Conservation (phyloP, 2,329 filamentous ascomycete genomes). For the Daldinia eschscholtzii region DNA sequence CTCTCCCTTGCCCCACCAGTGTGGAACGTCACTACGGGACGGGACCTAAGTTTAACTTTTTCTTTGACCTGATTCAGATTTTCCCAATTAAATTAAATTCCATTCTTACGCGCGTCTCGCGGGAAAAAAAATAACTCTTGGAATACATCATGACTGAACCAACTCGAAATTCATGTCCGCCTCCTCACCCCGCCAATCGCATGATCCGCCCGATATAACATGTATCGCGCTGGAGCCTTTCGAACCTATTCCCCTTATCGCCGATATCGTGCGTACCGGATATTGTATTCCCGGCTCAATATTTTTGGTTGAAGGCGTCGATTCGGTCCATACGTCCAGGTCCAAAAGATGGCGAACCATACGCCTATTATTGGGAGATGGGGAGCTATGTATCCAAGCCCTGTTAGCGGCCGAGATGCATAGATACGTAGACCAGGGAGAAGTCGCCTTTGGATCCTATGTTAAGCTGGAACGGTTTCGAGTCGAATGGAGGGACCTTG, state of each 20-base stretch:
- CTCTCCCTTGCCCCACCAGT: conserved; percentile 22
- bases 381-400: conserved; percentile 67
- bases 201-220: conserved; percentile 47
- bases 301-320: conserved; percentile 64
- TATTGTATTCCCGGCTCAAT: conserved; percentile 62
- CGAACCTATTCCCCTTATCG: conserved; percentile 58
- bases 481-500: conserved; percentile 49
- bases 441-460: conserved; percentile 63
- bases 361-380: conserved; percentile 65
- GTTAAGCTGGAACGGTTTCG: conserved; percentile 61
- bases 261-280: conserved; percentile 62
- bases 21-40: conserved; percentile 29
- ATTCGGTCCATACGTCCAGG: conserved; percentile 54
- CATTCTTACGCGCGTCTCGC: conserved; percentile 22
- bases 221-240: conserved; percentile 50
- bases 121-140: conserved; percentile 7
- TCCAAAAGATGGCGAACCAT: conserved; percentile 59
- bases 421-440: conserved; percentile 60
- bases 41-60: conserved; percentile 7
- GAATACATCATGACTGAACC: conserved; percentile 39
- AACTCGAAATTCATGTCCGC: conserved; percentile 46
- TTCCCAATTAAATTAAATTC: conserved; percentile 20
- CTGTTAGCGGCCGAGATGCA: conserved; percentile 62
- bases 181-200: conserved; percentile 34
- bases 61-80: conserved; percentile 31